phyloP scores from a whole-genome alignment of 805 yeast species.

The Zygotorulaspora sp. region DNA sequence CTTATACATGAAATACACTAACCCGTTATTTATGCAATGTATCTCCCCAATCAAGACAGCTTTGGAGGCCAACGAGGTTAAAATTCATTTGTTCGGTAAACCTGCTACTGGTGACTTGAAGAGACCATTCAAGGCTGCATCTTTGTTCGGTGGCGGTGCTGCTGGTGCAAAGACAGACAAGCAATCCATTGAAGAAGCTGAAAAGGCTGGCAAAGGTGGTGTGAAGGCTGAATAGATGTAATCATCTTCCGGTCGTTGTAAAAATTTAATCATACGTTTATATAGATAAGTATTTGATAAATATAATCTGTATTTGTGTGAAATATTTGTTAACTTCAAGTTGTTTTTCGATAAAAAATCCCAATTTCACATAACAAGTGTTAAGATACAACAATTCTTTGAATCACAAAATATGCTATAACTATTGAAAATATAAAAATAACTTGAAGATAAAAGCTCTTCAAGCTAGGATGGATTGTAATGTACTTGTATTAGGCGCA shows the following conservation, averaged over 20 bases:
- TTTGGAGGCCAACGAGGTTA: slow-evolving; percentile 81
- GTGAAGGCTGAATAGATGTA: slow-evolving; percentile 70
- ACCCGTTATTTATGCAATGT: slow-evolving; percentile 93
- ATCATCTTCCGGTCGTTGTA: not conserved
- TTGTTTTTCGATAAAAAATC: too few relatives aligned
- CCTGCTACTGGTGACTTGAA: slow-evolving; percentile 85
- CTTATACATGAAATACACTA: slow-evolving; percentile 92
- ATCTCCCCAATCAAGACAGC: slow-evolving; percentile 87
- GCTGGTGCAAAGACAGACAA: slow-evolving; percentile 72
- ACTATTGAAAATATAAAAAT: too few relatives aligned
- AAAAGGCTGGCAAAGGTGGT: slow-evolving; percentile 82
- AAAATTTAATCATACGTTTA: not conserved
- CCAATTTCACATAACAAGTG: too few relatives aligned
- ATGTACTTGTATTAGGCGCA: slow-evolving; percentile 81
- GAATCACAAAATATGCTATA: too few relatives aligned
- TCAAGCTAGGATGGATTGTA: slow-evolving; percentile 21
- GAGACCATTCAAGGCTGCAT: slow-evolving; percentile 92
- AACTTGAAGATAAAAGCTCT: too few relatives aligned
- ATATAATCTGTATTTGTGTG: too few relatives aligned
- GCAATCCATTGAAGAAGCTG: slow-evolving; percentile 79
- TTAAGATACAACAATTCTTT: too few relatives aligned
- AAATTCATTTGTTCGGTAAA: slow-evolving; percentile 80
- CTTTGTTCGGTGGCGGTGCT: slow-evolving; percentile 52
- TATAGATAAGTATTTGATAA: too few relatives aligned
- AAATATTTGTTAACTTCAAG: too few relatives aligned